Evolutionary conservation across 805 yeast species (phyloP), one percentile per base, ranked within the genome.

Genomic region (Lachancea lanzarotensis): DNA sequence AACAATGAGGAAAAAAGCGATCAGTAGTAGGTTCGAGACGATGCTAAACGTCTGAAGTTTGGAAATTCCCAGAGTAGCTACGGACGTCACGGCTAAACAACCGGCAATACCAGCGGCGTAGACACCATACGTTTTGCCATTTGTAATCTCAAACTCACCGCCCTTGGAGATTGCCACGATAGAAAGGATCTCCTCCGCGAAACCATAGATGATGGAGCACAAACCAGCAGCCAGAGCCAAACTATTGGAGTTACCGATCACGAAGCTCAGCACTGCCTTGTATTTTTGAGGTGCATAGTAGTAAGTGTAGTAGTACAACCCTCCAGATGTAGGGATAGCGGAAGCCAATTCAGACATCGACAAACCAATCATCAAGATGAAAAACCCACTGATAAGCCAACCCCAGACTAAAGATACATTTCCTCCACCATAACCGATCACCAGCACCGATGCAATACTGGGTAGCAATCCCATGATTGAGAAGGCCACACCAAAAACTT

Each of bases 401-500:
- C 82, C 80, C 85, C 86, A 81, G 3, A 79, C 69, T 45, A 79
- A 67, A 4, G 82, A 78, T 9, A 73, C 76, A 0, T 81, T 76
- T 4, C 86, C 86, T 0, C 79, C 74, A 13, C 72, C 62, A 17
- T 79, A 62, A 7, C 79, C 79, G 31, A 66, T 63, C 18, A 67
- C 68, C 18, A 81, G 52, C 16, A 74, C 71, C 2, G 84, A 74
- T 0, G 85, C 76, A 30, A 52, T 50, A 25, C 45, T 40, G 18
- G 50, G 50, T 30, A 43, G 80, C 75, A 82, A 62, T 9, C 87
- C 84, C 87, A 83, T 82, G 57, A 83, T 81, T 16, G 81, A 74
- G 56, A 80, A 82, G 1, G 88, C 84, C 45, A 82, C 78, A 46
- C 87, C 87, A 53, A 83, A 81, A 40, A 81, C 79, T 57, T 81